Conservation (phyloP, 2,329 filamentous ascomycete species). For the Sporothrix schenckii region DNA sequence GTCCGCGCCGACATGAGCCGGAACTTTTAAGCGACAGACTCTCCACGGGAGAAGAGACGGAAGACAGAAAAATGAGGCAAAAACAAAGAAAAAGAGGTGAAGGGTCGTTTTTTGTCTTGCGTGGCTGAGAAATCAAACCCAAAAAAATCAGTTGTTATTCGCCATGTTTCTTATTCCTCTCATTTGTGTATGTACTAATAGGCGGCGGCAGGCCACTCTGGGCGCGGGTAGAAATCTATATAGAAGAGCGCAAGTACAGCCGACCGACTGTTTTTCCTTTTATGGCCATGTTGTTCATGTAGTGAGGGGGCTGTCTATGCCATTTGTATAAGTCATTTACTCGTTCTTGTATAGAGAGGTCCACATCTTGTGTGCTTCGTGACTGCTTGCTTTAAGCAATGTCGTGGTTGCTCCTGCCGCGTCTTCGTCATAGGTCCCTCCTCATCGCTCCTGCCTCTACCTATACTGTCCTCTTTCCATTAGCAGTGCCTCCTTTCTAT, state of each 20-base stretch:
- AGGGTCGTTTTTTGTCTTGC: background rate
- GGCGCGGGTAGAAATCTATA: constrained; percentile 27
- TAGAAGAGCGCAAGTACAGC: constrained; percentile 27
- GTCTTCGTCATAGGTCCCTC: background rate
- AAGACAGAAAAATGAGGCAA: background rate
- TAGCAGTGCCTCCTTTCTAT: background rate
- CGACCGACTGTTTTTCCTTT: constrained; percentile 9
- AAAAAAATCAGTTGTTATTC: constrained; percentile 17
- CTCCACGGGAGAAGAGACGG: background rate
- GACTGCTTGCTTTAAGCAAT: background rate
- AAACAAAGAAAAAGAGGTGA: background rate
- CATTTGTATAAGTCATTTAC: background rate
- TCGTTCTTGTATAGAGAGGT: background rate
- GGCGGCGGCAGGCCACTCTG: constrained; percentile 23
- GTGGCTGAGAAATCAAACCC: background rate
- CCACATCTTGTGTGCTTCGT: background rate
- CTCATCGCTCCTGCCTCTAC: background rate
- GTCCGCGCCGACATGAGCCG: constrained; percentile 46
- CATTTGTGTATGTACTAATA: constrained; percentile 34
- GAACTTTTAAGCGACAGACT: constrained; percentile 41
- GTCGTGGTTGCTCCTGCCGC: background rate
- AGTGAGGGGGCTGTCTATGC: background rate
- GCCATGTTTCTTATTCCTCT: constrained; percentile 11
- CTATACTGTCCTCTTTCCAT: background rate
- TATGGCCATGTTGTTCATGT: background rate